A percentile compares a stretch with the other conserved stretches of the same genome.
These are phyloP conservation scores for Nakazawaea ishiwadae DNA, from an alignment of 805 yeast species.

Conservation along the genomic window DNA sequence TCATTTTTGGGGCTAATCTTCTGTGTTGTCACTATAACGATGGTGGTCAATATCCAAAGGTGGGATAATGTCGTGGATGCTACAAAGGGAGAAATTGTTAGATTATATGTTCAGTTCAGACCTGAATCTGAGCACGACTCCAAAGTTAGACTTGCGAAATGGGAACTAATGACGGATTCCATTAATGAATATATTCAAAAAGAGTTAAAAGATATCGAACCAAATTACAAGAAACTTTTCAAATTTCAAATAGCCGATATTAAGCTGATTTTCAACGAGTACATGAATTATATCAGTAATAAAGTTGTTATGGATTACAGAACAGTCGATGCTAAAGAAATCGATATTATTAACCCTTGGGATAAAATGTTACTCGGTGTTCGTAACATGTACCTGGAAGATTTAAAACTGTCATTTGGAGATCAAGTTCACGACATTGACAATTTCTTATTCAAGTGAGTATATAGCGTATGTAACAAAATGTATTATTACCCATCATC, in stretches of 20 bases:
- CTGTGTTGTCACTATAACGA: background rate
- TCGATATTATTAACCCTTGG: constrained; percentile 9
- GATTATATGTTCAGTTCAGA: constrained; percentile 4
- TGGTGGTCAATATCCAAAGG: constrained; percentile 2
- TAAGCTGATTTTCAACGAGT: background rate
- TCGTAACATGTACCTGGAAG: constrained; percentile 9
- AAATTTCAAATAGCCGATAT: background rate
- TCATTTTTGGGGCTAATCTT: background rate
- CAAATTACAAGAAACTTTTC: background rate
- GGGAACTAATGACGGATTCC: constrained; percentile 1
- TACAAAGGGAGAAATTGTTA: constrained; percentile 1
- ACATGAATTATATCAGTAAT: constrained; percentile 2
- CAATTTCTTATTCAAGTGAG: background rate
- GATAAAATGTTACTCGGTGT: constrained; percentile 1
- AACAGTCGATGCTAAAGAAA: background rate
- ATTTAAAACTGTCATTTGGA: constrained; percentile 2
- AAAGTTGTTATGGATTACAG: constrained; percentile 4
- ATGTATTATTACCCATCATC: too few species aligned
- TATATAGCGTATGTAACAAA: too few species aligned
- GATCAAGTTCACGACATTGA: background rate
- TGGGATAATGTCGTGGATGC: constrained; percentile 1
- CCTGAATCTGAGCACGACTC: constrained; percentile 1
- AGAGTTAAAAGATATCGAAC: background rate
- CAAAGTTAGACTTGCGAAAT: background rate
- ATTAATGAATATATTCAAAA: background rate